phyloP scores from a whole-genome alignment of 192 early-diverging fungal genomes.

The Linnemannia exigua region DNA sequence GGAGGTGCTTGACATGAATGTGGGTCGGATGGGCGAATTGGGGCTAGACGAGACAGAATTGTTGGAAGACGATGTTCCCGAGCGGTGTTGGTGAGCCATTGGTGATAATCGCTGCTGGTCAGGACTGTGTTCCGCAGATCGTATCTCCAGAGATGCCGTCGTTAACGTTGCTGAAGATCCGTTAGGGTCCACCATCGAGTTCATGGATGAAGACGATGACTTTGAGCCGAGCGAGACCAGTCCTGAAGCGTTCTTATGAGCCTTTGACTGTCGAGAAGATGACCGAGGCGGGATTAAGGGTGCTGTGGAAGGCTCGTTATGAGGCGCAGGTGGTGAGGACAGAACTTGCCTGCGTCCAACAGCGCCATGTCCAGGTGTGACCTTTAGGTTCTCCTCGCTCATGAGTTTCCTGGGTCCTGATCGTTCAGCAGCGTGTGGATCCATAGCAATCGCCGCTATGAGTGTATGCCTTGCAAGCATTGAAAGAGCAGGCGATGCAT shows the following conservation, averaged over 20 bases:
- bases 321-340: constrained; percentile 24
- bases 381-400: constrained; percentile 38
- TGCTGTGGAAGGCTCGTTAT: constrained; percentile 2
- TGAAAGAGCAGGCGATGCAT: constrained; percentile 11
- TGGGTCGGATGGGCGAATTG: constrained; percentile 2
- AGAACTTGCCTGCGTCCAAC: constrained; percentile 22
- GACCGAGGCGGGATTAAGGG: constrained; percentile 40
- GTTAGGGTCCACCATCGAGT: constrained; percentile 22
- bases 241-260: constrained; percentile 18
- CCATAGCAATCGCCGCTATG: neutral
- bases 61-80: constrained; percentile 1
- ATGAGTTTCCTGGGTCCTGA: constrained; percentile 29
- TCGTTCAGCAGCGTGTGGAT: neutral
- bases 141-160: constrained; percentile 13
- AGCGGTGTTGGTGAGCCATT: constrained; percentile 12
- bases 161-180: constrained; percentile 34
- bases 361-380: neutral
- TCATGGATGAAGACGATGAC: constrained; percentile 38
- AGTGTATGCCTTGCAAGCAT: constrained; percentile 2
- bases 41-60: constrained; percentile 12
- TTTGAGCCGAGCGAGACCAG: constrained; percentile 22
- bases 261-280: constrained; percentile 43
- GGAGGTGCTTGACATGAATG: neutral
- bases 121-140: neutral
- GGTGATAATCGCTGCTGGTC: constrained; percentile 7